A percentile compares a stretch with the other conserved stretches of the same genome.
Conservation (phyloP, 2,329 filamentous ascomycete genomes). For the Bipolaris oryzae region DNA sequence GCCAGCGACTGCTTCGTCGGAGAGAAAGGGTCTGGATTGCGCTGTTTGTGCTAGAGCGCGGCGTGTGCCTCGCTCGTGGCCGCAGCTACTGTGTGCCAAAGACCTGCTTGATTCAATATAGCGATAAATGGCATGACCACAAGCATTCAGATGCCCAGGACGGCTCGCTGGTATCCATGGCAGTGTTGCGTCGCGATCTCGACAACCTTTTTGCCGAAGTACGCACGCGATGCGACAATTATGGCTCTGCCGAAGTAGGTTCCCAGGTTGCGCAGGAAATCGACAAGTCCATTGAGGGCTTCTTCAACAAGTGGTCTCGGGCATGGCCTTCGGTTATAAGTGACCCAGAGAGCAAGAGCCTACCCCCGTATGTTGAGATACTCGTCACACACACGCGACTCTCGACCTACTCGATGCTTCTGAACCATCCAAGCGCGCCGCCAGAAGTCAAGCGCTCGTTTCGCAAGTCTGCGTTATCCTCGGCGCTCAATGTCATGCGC, state of each 20-base stretch:
- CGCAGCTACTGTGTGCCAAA: constrained; percentile 71
- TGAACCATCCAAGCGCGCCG: constrained; percentile 75
- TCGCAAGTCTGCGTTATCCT: constrained; percentile 71
- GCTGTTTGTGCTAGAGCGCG: constrained; percentile 73
- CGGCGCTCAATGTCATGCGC: constrained; percentile 75
- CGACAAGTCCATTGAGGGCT: constrained; percentile 63
- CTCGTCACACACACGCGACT: constrained; percentile 72
- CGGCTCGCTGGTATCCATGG: constrained; percentile 73
- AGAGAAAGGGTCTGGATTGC: constrained; percentile 74
- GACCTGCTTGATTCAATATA: constrained; percentile 68
- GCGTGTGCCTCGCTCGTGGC: constrained; percentile 73
- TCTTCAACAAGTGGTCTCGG: constrained; percentile 69
- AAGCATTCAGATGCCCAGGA: constrained; percentile 69
- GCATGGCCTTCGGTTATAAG: constrained; percentile 57
- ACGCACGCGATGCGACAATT: constrained; percentile 65
- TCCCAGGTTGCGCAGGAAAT: constrained; percentile 56
- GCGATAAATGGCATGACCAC: constrained; percentile 71
- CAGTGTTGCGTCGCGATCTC: constrained; percentile 70
- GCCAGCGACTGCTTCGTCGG: constrained; percentile 65
- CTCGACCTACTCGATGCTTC: constrained; percentile 75
- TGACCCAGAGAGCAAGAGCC: constrained; percentile 52
- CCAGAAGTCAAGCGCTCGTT: constrained; percentile 75
- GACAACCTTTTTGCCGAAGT: constrained; percentile 65
- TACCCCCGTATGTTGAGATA: constrained; percentile 77
- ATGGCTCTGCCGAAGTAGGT: constrained; percentile 59